phyloP scores from a whole-genome alignment of 352 stramenopile species.

The Pythium phragmiticola region DNA sequence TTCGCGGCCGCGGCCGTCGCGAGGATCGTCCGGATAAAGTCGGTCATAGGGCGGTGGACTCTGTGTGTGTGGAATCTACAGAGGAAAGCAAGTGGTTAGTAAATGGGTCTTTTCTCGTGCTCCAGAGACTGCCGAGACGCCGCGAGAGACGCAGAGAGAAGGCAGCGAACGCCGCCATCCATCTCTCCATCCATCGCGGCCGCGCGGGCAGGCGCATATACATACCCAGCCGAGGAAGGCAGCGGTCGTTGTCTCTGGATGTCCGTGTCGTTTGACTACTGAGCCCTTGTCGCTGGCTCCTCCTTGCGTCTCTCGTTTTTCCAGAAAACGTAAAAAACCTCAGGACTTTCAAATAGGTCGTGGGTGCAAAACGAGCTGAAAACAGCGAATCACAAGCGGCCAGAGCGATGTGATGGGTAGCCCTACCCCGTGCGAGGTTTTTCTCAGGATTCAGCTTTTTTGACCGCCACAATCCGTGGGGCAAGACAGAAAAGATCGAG shows the following conservation, averaged over 20 bases:
- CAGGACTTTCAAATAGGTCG: neutral
- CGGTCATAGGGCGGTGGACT: slow-evolving; percentile 46
- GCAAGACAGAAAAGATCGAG: slow-evolving; percentile 25
- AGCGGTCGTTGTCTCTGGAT: neutral
- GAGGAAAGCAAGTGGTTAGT: neutral
- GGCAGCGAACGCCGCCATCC: slow-evolving; percentile 1
- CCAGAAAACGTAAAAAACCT: slow-evolving; percentile 26
- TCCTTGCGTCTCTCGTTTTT: slow-evolving; percentile 18
- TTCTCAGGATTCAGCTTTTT: slow-evolving; percentile 15
- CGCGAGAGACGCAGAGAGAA: neutral
- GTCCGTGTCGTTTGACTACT: slow-evolving; percentile 28
- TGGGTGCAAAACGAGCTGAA: neutral
- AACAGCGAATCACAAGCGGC: slow-evolving; percentile 17
- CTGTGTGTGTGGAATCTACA: neutral
- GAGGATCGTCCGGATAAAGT: slow-evolving; percentile 77
- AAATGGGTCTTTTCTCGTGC: neutral
- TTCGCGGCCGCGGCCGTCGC: slow-evolving; percentile 37
- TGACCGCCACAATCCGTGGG: neutral
- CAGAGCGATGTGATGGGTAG: slow-evolving; percentile 13
- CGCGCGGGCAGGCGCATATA: neutral
- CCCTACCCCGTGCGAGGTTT: slow-evolving; percentile 23
- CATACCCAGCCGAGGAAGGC: slow-evolving; percentile 10
- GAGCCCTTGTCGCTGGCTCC: slow-evolving; percentile 7
- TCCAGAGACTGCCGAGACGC: neutral
- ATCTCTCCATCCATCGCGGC: slow-evolving; percentile 12